Conservation (phyloP, 179 eudicot species). For the Heliamphora pulchella region DNA sequence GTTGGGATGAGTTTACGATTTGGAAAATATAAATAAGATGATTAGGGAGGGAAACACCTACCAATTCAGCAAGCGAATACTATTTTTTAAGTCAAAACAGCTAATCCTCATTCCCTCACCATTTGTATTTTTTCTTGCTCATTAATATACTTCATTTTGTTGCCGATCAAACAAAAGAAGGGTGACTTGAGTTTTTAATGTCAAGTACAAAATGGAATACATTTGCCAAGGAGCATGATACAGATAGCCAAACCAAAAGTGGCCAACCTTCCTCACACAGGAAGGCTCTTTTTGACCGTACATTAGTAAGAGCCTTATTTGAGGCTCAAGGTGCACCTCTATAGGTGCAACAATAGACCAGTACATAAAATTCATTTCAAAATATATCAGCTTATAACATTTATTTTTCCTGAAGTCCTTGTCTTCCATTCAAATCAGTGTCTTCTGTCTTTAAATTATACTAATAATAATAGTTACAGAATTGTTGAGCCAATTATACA, state of each 20-base stretch:
- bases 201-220: background rate
- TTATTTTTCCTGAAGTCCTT: background rate
- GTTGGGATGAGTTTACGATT: background rate
- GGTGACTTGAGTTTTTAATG: background rate
- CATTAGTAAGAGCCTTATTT: background rate
- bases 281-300: background rate
- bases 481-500: background rate
- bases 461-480: background rate
- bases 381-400: background rate
- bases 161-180: too few relatives aligned
- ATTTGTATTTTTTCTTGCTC: background rate
- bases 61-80: background rate
- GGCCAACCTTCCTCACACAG: background rate
- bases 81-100: background rate
- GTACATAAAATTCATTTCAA: background rate
- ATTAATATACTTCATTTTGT: too few relatives aligned
- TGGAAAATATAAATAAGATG: background rate
- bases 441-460: background rate
- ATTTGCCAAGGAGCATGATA: background rate
- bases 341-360: background rate
- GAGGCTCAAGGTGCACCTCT: background rate
- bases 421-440: background rate
- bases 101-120: too few relatives aligned
- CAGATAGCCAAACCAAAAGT: background rate
- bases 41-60: background rate